Conservation (phyloP, 2,329 filamentous ascomycete genomes). For the Seiridium unicorne region DNA sequence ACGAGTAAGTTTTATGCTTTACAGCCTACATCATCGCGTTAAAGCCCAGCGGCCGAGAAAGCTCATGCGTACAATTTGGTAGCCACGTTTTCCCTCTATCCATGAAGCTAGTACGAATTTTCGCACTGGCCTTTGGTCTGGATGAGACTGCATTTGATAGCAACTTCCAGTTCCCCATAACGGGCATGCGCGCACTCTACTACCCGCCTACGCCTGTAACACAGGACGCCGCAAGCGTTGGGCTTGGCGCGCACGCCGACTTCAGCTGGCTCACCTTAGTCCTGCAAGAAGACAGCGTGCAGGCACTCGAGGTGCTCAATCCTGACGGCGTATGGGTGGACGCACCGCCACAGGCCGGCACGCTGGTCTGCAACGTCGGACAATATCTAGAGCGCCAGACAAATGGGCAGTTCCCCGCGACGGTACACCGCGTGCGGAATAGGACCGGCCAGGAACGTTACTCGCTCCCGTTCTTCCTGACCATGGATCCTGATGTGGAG, state of each 20-base stretch:
- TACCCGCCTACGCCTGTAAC: constrained; percentile 33
- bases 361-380: constrained; percentile 38
- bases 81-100: constrained; percentile 25
- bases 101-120: constrained; percentile 28
- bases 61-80: too few relatives aligned
- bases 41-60: neutral
- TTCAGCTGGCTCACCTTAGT: constrained; percentile 42
- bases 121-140: constrained; percentile 37
- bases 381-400: constrained; percentile 39
- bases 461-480: constrained; percentile 37
- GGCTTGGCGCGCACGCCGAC: constrained; percentile 39
- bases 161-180: constrained; percentile 36
- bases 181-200: constrained; percentile 37
- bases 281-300: constrained; percentile 24
- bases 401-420: constrained; percentile 35
- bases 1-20: constrained; percentile 9
- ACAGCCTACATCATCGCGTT: too few relatives aligned
- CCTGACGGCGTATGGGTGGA: constrained; percentile 38
- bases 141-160: constrained; percentile 35
- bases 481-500: constrained; percentile 21
- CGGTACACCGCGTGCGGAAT: constrained; percentile 38
- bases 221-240: constrained; percentile 23
- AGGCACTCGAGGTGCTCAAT: constrained; percentile 37
- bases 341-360: constrained; percentile 29
- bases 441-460: constrained; percentile 34